phyloP scores from a whole-genome alignment of 2,329 filamentous ascomycete species.

The Cladophialophora immunda region DNA sequence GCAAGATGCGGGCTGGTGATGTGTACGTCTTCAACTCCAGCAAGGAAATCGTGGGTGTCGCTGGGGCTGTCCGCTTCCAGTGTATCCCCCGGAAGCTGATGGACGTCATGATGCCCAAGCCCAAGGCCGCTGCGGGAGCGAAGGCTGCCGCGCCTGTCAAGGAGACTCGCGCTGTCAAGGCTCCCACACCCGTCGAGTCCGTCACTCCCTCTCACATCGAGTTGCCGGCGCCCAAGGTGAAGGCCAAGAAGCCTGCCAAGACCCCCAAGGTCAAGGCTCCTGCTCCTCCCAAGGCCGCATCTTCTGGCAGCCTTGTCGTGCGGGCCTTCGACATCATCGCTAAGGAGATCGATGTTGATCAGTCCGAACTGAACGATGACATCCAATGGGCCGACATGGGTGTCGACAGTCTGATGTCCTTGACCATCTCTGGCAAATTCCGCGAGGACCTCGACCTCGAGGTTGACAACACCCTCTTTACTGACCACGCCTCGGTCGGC shows the following conservation, averaged over 20 bases:
- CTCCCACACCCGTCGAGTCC: conserved; percentile 28
- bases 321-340: conserved; percentile 53
- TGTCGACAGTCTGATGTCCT: conserved; percentile 68
- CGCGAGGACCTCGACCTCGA: conserved; percentile 69
- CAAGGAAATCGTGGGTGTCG: conserved; percentile 65
- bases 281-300: conserved; percentile 39
- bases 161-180: conserved; percentile 18
- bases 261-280: conserved; percentile 43
- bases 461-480: conserved; percentile 67
- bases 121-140: conserved; percentile 41
- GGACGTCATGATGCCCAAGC: conserved; percentile 51
- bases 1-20: conserved; percentile 65
- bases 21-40: conserved; percentile 66
- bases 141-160: conserved; percentile 37
- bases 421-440: conserved; percentile 69
- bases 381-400: conserved; percentile 69
- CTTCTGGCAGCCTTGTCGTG: conserved; percentile 44
- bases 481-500: conserved; percentile 67
- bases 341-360: conserved; percentile 63
- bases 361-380: conserved; percentile 66
- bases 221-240: conserved; percentile 42
- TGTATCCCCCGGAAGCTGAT: conserved; percentile 51
- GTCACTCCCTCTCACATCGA: conserved; percentile 30
- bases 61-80: conserved; percentile 59
- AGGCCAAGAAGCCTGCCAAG: conserved; percentile 43